A percentile compares a stretch with the other conserved stretches of the same genome.
Conservation (phyloP, 495 filamentous ascomycete genomes). For the Chaetomium cochliodes region DNA sequence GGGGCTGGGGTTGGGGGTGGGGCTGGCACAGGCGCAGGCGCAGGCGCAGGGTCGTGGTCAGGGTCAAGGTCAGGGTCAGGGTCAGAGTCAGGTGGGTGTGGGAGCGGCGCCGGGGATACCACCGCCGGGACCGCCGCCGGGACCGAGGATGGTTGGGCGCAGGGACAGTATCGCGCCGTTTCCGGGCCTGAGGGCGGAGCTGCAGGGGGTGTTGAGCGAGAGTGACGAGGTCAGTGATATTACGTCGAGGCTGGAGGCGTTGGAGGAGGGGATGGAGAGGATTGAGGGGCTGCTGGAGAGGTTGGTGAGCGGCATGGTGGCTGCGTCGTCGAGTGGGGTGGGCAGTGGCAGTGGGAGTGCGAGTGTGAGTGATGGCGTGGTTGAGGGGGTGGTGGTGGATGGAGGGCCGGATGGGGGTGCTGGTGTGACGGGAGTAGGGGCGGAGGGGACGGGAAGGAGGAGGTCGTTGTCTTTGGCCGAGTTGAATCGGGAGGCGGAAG, state of each 20-base stretch:
- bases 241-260: conserved; percentile 35
- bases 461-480: conserved; percentile 18
- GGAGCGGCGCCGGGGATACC: neutral
- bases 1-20: too few relatives aligned
- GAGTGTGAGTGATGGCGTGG: neutral
- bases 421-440: conserved; percentile 3
- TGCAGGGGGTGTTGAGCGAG: conserved; percentile 41
- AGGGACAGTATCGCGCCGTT: conserved; percentile 51
- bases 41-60: neutral
- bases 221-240: conserved; percentile 40
- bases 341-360: too few relatives aligned
- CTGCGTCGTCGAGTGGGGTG: neutral
- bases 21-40: neutral
- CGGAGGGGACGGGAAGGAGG: conserved; percentile 2
- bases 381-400: conserved; percentile 2
- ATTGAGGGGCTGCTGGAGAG: conserved; percentile 41
- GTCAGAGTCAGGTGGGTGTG: neutral
- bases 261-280: conserved; percentile 41
- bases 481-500: conserved; percentile 20
- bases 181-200: conserved; percentile 38
- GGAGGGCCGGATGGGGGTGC: conserved; percentile 10
- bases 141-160: conserved; percentile 29
- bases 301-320: conserved; percentile 25
- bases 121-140: neutral
- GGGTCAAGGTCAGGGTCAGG: too few relatives aligned